Base-by-base conservation (phyloP, 179 eudicot species). In the Drosera spatulata region DNA sequence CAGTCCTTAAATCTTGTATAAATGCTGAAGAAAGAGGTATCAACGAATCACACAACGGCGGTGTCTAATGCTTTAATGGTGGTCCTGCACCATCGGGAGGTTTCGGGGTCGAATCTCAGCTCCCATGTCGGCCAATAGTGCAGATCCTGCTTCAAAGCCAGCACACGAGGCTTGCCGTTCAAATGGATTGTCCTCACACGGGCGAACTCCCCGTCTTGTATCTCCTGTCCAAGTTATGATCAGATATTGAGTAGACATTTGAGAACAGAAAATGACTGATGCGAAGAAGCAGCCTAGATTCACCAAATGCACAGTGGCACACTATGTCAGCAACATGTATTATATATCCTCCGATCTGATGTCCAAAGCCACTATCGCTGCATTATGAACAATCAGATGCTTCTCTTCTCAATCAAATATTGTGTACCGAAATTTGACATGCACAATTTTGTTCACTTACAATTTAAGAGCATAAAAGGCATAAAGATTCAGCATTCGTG, bases 101-200 rank as follows among this genome's bases (percentile, higher is more conserved):
- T 82, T 61, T 84, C 71, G 2, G 77, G 58, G 71, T 91, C 89
- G 61, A 88, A 88, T 53, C 87, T 85, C 44, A 91, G 69, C 70
- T 91, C 98, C 98, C 96, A 91, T 10, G 91, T 91, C 11, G 96
- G 95, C 98, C 96, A 91, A 82, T 91, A 91, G 72, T 85, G 98
- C 76, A 91, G 75, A 74, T 91, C 95, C 75, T 91, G 96, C 83
- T 88, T 91, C 73, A 91, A 62, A 54, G 96, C 79, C 45, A 91
- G 75, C 14, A 91, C 96, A 33, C 93, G 87, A 63, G 98, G 96
- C 68, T 88, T 91, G 65, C 96, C 96, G 56, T 88, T 91, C 74
- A 91, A 81, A 79, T 88, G 87, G 40, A 91, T 73, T 6, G 89
- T 85, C 70, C 79, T 86, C 40, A 88, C 82, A 59, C 96, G 91